These are phyloP conservation scores for Pichia kudriavzevii DNA, from an alignment of 1,139 yeast species.

Conservation along the genomic window DNA sequence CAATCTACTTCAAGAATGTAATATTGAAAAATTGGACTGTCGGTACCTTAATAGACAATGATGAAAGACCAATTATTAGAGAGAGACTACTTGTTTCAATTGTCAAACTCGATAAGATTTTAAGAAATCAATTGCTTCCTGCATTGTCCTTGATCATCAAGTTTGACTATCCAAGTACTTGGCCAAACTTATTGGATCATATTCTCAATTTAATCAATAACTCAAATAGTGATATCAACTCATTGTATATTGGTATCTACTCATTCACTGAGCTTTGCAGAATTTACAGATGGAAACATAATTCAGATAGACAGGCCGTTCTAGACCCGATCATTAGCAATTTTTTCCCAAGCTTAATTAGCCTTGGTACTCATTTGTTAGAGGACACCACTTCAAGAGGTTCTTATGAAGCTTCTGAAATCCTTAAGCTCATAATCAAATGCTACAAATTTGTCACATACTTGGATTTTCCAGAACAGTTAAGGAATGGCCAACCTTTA, in stretches of 20 bases:
- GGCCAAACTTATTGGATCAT: conserved; percentile 60
- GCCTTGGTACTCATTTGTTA: conserved; percentile 54
- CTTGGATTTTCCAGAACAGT: conserved; percentile 63
- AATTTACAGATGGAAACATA: conserved; percentile 69
- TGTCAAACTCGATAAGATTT: conserved; percentile 36
- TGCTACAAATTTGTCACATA: conserved; percentile 76
- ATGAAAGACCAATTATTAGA: conserved; percentile 66
- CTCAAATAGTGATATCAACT: conserved; percentile 42
- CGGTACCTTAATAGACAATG: conserved; percentile 43
- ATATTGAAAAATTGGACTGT: conserved; percentile 58
- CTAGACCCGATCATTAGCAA: conserved; percentile 55
- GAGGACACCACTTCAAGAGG: conserved; percentile 36
- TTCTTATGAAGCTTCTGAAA: conserved; percentile 48
- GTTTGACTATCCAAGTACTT: conserved; percentile 59
- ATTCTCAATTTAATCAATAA: conserved; percentile 49
- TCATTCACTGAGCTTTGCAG: conserved; percentile 71
- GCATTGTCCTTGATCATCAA: conserved; percentile 59
- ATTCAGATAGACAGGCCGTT: conserved; percentile 44
- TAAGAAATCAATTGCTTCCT: conserved; percentile 59
- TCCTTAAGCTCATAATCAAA: conserved; percentile 70
- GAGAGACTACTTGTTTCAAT: conserved; percentile 47
- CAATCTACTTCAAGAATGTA: conserved; percentile 79
- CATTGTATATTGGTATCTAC: conserved; percentile 68
- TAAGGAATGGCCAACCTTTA: conserved; percentile 54
- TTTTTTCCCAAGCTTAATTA: conserved; percentile 64